Evolutionary conservation across 805 yeast species (phyloP).

Genomic region (Candida dajiaensis): DNA sequence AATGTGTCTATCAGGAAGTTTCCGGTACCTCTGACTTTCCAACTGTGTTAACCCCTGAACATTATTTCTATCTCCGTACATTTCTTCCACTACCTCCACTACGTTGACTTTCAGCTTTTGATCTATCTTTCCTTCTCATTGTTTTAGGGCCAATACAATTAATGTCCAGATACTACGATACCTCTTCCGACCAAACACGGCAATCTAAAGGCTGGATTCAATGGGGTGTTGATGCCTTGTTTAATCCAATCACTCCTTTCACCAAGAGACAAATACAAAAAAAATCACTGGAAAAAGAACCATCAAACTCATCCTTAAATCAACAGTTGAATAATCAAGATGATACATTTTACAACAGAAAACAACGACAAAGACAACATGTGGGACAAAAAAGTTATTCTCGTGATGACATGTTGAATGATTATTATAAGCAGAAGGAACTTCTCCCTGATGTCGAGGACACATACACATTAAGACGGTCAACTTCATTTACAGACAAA

Average conservation of each 20-base stretch:
- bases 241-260: not conserved
- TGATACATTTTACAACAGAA: conserved; percentile 4
- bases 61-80: no score
- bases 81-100: not conserved
- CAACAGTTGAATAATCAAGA: not conserved
- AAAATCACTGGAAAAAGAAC: not conserved
- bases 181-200: not conserved
- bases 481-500: conserved; percentile 2
- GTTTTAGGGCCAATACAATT: not conserved
- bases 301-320: not conserved
- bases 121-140: not conserved
- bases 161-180: not conserved
- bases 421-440: conserved; percentile 16
- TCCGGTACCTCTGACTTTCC: not conserved
- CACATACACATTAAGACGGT: conserved; percentile 4
- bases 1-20: not conserved
- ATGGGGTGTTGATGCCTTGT: not conserved
- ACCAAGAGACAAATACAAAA: not conserved
- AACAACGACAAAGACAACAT: conserved; percentile 9
- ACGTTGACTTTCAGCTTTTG: not conserved
- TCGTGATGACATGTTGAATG: not conserved
- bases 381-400: not conserved
- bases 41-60: not conserved
- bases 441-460: conserved; percentile 13
- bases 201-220: not conserved